A percentile compares a stretch with the other conserved stretches of the same genome.
These are phyloP conservation scores for Pythium sp. DNA, from an alignment of 352 stramenopile genomes.

Conservation along the genomic window DNA sequence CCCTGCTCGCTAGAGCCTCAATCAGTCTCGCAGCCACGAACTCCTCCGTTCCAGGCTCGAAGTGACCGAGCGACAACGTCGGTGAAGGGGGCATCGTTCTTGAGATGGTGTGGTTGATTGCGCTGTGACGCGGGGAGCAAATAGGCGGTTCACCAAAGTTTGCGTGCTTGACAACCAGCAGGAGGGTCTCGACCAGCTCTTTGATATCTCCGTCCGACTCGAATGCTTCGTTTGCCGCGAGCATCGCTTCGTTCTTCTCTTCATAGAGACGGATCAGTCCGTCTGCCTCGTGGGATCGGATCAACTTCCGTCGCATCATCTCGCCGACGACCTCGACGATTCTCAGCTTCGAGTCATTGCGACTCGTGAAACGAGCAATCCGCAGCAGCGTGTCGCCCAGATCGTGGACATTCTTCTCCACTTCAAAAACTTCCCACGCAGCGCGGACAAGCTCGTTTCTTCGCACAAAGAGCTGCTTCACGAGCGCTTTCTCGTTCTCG, in stretches of 20 bases:
- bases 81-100: slow-evolving; percentile 1
- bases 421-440: slow-evolving; percentile 50
- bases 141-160: slow-evolving; percentile 41
- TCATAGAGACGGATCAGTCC: slow-evolving; percentile 65
- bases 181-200: slow-evolving; percentile 73
- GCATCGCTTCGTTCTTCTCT: slow-evolving; percentile 65
- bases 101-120: not conserved
- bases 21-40: slow-evolving; percentile 29
- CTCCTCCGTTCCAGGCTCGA: slow-evolving; percentile 22
- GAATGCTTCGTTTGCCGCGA: slow-evolving; percentile 72
- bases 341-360: slow-evolving; percentile 40
- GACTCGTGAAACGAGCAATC: slow-evolving; percentile 49
- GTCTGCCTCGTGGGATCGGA: slow-evolving; percentile 53
- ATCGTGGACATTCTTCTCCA: slow-evolving; percentile 41
- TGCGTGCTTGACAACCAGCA: slow-evolving; percentile 81
- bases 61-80: slow-evolving; percentile 11
- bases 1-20: slow-evolving; percentile 30
- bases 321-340: slow-evolving; percentile 65
- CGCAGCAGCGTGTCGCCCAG: slow-evolving; percentile 49
- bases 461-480: slow-evolving; percentile 49
- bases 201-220: slow-evolving; percentile 67
- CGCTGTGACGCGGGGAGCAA: slow-evolving; percentile 22
- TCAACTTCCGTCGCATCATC: slow-evolving; percentile 55
- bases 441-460: slow-evolving; percentile 45
- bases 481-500: slow-evolving; percentile 28